Evolutionary conservation across 2,329 filamentous ascomycete species (phyloP).

Genomic region (Verticillium nonalfalfae): DNA sequence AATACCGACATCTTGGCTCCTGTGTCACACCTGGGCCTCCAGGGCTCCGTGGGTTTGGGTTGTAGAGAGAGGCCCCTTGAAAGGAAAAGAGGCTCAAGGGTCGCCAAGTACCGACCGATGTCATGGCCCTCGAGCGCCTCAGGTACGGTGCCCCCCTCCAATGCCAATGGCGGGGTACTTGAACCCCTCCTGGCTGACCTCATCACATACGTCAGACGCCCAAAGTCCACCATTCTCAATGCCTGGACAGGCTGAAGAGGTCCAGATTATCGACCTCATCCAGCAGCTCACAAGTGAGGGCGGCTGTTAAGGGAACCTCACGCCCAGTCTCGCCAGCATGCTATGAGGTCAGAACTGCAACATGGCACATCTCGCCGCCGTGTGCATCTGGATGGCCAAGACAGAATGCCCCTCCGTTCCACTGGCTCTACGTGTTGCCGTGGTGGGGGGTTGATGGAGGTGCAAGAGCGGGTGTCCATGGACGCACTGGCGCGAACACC

Average conservation of each 20-base stretch:
- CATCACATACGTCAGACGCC: background rate
- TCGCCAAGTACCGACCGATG: background rate
- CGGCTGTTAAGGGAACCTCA: background rate
- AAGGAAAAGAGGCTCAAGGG: background rate
- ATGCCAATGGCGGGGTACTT: background rate
- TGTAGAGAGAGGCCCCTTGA: too few species aligned
- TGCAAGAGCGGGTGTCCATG: background rate
- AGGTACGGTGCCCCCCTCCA: background rate
- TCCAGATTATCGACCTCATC: background rate
- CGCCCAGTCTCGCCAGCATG: background rate
- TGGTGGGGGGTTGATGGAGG: background rate
- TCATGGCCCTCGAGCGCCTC: too few species aligned
- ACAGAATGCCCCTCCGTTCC: background rate
- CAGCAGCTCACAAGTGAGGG: background rate
- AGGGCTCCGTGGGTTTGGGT: too few species aligned
- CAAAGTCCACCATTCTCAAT: background rate
- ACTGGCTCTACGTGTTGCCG: background rate
- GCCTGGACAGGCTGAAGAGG: background rate
- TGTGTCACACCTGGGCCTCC: background rate
- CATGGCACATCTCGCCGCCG: background rate
- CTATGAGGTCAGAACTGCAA: background rate
- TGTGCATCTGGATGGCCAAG: background rate
- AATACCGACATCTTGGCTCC: background rate
- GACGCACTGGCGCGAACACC: too few species aligned
- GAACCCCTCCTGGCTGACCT: background rate